phyloP scores from a whole-genome alignment of 2,329 filamentous ascomycete species.

The Colletotrichum tropicale region DNA sequence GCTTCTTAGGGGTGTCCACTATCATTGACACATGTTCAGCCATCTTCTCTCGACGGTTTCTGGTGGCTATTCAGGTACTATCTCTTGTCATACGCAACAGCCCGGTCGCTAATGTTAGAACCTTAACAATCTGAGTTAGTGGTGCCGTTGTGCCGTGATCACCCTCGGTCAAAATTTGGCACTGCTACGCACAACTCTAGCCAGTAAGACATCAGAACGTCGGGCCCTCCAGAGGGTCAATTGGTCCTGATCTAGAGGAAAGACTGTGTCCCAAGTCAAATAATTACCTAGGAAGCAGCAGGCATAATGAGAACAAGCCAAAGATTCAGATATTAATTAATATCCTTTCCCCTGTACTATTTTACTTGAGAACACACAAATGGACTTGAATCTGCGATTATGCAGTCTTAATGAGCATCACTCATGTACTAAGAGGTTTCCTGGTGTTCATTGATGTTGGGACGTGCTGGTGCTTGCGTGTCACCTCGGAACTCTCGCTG shows the following conservation, averaged over 20 bases:
- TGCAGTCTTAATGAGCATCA: too few relatives aligned
- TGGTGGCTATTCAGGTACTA: background rate
- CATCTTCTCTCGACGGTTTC: background rate
- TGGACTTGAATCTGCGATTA: too few relatives aligned
- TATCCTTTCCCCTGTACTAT: accelerated
- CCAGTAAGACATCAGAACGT: background rate
- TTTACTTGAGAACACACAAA: too few relatives aligned
- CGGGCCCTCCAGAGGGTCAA: accelerated
- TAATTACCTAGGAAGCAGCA: background rate
- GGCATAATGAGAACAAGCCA: accelerated
- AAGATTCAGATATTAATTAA: background rate
- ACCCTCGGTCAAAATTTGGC: accelerated
- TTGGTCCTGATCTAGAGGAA: background rate
- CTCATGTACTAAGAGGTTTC: too few relatives aligned
- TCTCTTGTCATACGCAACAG: background rate
- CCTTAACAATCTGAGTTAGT: background rate
- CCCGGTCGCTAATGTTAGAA: background rate
- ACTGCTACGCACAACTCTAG: background rate
- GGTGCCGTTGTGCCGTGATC: too few relatives aligned
- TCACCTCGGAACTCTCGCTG: background rate
- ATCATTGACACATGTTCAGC: background rate
- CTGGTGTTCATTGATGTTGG: too few relatives aligned
- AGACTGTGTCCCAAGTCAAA: background rate
- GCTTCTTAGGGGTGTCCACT: background rate
- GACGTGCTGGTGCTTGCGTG: accelerated